These are phyloP conservation scores for Protomyces pachydermus DNA, from an alignment of 1,139 yeast genomes.

Conservation along the genomic window DNA sequence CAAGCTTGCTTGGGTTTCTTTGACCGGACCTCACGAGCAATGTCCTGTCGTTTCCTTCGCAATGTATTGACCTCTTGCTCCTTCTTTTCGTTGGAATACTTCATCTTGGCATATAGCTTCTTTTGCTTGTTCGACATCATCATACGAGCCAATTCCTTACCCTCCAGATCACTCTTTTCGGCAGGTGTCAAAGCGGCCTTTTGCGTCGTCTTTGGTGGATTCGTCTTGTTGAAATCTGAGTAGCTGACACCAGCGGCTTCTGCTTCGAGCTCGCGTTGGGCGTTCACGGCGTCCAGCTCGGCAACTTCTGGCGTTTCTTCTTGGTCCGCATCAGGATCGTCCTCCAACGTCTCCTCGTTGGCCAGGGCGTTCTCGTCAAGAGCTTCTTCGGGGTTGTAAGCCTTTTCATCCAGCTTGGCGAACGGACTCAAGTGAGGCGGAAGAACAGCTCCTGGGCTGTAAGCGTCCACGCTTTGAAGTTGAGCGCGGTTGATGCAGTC, in stretches of 20 bases:
- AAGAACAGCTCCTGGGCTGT: constrained; percentile 89
- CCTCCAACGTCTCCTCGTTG: constrained; percentile 51
- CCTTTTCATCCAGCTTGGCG: constrained; percentile 76
- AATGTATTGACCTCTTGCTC: constrained; percentile 71
- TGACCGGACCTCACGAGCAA: background rate
- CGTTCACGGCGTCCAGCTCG: constrained; percentile 37
- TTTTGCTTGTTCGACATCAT: constrained; percentile 98
- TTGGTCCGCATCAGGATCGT: constrained; percentile 49
- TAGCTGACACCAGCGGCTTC: constrained; percentile 81
- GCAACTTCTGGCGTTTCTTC: constrained; percentile 46
- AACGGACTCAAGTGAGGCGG: constrained; percentile 99
- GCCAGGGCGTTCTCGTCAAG: constrained; percentile 46
- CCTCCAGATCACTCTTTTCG: constrained; percentile 60
- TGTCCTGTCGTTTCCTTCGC: constrained; percentile 54
- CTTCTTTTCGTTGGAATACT: constrained; percentile 81
- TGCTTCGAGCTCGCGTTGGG: constrained; percentile 62
- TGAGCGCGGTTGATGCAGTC: constrained; percentile 79
- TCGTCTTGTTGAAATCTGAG: constrained; percentile 47
- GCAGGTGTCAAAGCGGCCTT: constrained; percentile 14
- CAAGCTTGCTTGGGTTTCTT: background rate
- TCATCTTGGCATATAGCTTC: constrained; percentile 92
- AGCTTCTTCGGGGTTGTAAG: constrained; percentile 72
- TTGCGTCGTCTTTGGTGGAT: constrained; percentile 37
- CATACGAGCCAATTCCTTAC: constrained; percentile 80
- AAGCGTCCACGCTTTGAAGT: constrained; percentile 68